Percentiles rank a stretch among this genome's conserved stretches.
Conservation (phyloP, 129 eudicot genomes). For the Centrapalus pauciflorus region DNA sequence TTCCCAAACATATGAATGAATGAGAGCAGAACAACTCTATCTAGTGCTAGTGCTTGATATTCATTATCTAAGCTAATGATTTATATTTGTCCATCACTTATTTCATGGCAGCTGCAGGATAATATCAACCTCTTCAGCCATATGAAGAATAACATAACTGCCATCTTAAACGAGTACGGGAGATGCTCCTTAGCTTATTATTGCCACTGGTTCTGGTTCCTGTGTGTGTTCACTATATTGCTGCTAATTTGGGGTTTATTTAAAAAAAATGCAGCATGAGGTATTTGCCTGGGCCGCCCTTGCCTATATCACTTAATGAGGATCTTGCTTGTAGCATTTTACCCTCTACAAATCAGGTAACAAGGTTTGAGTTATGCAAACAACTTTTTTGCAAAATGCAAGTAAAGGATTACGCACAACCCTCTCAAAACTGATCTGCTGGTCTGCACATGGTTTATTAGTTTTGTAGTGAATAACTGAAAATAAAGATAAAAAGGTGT, state of each 20-base stretch:
- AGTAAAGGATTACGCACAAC: too few relatives aligned
- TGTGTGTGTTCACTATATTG: not conserved
- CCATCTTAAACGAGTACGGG: constrained; percentile 57
- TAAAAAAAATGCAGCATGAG: constrained; percentile 64
- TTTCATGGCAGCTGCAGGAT: constrained; percentile 63
- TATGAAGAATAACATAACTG: constrained; percentile 54
- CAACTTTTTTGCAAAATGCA: not conserved
- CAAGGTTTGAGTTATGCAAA: not conserved
- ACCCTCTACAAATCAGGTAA: constrained; percentile 51
- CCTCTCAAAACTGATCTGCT: too few relatives aligned
- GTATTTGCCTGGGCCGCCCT: constrained; percentile 70
- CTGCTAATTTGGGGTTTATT: not conserved
- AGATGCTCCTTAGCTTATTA: not conserved
- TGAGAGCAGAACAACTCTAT: too few relatives aligned
- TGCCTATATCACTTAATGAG: constrained; percentile 55
- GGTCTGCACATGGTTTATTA: too few relatives aligned
- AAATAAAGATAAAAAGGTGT: too few relatives aligned
- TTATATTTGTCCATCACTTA: not conserved
- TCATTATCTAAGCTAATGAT: not conserved
- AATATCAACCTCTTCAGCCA: constrained; percentile 72
- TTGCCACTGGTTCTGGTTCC: not conserved
- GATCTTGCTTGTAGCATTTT: constrained; percentile 59
- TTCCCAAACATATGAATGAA: not conserved
- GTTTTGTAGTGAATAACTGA: too few relatives aligned
- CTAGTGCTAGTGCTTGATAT: too few relatives aligned